A percentile compares a stretch with the other conserved stretches of the same genome.
These are phyloP conservation scores for Hortaea werneckii DNA, from an alignment of 2,329 filamentous ascomycete species.

Conservation along the genomic window DNA sequence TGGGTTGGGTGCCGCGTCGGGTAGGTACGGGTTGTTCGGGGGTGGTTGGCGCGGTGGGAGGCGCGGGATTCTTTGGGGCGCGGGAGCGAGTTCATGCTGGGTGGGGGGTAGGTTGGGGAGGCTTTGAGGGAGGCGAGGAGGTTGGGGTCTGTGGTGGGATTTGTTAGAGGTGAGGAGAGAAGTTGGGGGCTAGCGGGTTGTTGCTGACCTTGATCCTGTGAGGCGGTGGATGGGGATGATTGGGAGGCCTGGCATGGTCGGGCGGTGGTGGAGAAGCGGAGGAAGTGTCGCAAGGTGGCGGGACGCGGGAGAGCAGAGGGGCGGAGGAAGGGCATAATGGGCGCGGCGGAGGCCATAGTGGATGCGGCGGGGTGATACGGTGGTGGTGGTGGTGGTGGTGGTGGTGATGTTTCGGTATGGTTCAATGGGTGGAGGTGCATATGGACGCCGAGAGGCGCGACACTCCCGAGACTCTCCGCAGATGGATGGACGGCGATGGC, in stretches of 20 bases:
- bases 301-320: constrained; percentile 29
- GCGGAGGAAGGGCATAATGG: constrained; percentile 30
- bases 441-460: too few relatives aligned
- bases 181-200: too few relatives aligned
- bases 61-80: constrained; percentile 27
- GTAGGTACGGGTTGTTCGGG: constrained; percentile 24
- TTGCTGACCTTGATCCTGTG: constrained; percentile 13
- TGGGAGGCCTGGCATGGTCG: background rate
- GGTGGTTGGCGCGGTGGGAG: constrained; percentile 24
- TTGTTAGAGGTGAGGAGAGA: background rate
- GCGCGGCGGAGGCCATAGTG: constrained; percentile 27
- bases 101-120: constrained; percentile 22
- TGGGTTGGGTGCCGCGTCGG: constrained; percentile 21
- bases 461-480: too few relatives aligned
- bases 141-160: constrained; percentile 18
- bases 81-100: constrained; percentile 22
- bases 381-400: too few relatives aligned
- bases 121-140: constrained; percentile 25
- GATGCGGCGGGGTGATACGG: background rate
- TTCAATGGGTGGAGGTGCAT: too few relatives aligned
- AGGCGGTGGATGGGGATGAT: constrained; percentile 5
- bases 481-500: too few relatives aligned
- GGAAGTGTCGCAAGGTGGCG: constrained; percentile 27
- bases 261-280: constrained; percentile 29
- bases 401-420: too few relatives aligned